Evolutionary conservation across 164 flowering plant species (phyloP), one percentile per base, ranked within the genome.

Genomic region (Dillenia turbinata): DNA sequence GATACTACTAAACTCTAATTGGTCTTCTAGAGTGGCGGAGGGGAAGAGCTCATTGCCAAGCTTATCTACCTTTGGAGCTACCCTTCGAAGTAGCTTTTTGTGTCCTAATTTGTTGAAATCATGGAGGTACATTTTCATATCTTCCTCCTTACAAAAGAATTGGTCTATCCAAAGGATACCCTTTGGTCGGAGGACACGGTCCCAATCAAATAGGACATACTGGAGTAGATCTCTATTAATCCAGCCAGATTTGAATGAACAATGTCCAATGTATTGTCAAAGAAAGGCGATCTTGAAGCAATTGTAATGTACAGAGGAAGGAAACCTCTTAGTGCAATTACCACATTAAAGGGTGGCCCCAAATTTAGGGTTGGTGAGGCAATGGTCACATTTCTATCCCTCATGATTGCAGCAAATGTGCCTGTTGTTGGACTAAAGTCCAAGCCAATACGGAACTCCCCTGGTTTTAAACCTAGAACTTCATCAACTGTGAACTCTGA

Each of bases 351-450:
- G 15, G 81, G 83, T 4, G 77, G 80, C 22, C 77, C 83, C 11
- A 80, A 61, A 55, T 80, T 79, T 9, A 77, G 54, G 9, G 79
- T 72, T 33, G 79, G 74, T 12, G 80, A 67, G 10, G 72, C 80
- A 24, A 77, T 70, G 49, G 75, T 77, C 4, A 77, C 75, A 60
- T 75, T 72, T 45, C 57, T 74, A 43, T 74, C 83, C 69, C 59
- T 77, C 80, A 79, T 74, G 10, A 72, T 57, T 0, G 83, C 80
- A 0, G 83, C 80, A 66, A 79, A 79, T 3, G 79, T 77, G 1
- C 81, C 83, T 0, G 80, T 74, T 12, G 75, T 70, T 10, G 72
- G 75, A 52, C 83, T 69, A 65, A 74, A 75, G 54, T 80, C 79
- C 44, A 80, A 57, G 1, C 83, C 83, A 10, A 77, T 70, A 8